Percentiles rank a stretch among this genome's conserved stretches.
Evolutionary conservation across 305 asterid genomes (phyloP).

Genomic region (Fraxinus baroniana): DNA sequence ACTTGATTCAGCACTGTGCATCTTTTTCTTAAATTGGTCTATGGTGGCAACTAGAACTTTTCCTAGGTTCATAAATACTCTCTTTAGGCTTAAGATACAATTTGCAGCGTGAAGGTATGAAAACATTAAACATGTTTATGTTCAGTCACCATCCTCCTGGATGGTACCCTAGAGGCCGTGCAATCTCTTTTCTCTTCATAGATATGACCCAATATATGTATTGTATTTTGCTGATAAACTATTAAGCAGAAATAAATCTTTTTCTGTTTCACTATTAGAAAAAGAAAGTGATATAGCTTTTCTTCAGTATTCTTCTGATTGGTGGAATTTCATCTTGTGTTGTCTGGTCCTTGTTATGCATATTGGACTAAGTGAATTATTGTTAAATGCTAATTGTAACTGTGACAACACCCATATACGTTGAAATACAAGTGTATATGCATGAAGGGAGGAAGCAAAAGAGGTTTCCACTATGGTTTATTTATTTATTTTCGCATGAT

Average conservation of each 20-base stretch:
- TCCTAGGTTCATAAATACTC: not conserved
- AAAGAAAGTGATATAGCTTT: not conserved
- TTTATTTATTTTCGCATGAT: not conserved
- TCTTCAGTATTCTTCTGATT: not conserved
- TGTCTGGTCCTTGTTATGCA: not conserved
- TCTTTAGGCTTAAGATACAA: not conserved
- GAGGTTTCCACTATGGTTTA: not conserved
- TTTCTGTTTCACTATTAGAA: not conserved
- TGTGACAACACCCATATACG: not conserved
- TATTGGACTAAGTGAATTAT: not conserved
- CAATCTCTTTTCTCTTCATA: not conserved
- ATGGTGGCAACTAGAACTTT: not conserved
- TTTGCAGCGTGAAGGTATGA: not conserved
- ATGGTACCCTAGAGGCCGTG: not conserved
- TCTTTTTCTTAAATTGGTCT: not conserved
- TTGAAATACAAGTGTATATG: not conserved
- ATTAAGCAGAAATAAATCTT: not conserved
- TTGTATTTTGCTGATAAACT: not conserved
- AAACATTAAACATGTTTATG: not conserved
- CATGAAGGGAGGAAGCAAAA: not conserved
- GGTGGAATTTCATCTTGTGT: not conserved
- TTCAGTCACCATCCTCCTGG: not conserved
- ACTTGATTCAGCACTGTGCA: not conserved
- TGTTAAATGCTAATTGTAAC: not conserved
- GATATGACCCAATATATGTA: not conserved